Conservation (phyloP, 2,329 filamentous ascomycete genomes). For the Sporothrix globosa region DNA sequence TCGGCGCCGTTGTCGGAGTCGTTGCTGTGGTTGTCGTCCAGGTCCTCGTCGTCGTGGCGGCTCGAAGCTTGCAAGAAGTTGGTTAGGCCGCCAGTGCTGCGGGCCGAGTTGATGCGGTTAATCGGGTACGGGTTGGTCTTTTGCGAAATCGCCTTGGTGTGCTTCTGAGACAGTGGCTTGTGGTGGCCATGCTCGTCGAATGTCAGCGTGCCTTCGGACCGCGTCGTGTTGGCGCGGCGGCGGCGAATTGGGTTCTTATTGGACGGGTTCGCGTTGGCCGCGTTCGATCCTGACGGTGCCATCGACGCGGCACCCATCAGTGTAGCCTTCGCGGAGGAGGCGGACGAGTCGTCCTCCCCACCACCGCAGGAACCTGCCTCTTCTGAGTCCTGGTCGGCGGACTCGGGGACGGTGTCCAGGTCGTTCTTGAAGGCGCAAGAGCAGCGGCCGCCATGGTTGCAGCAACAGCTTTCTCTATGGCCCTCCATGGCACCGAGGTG, state of each 20-base stretch:
- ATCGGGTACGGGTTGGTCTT: constrained; percentile 66
- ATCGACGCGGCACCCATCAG: not conserved
- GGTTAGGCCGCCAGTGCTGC: constrained; percentile 55
- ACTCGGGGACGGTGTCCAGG: constrained; percentile 65
- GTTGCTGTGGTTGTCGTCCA: constrained; percentile 37
- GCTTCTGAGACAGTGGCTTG: constrained; percentile 62
- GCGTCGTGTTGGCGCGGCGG: constrained; percentile 59
- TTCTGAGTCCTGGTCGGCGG: constrained; percentile 47
- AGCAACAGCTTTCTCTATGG: constrained; percentile 69
- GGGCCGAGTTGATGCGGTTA: constrained; percentile 61
- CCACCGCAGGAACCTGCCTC: constrained; percentile 40
- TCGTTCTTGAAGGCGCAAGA: constrained; percentile 68
- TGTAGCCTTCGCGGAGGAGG: not conserved
- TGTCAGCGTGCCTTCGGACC: constrained; percentile 61
- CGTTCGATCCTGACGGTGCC: constrained; percentile 33
- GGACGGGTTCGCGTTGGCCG: constrained; percentile 35
- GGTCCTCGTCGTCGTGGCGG: constrained; percentile 44
- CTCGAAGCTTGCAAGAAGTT: constrained; percentile 38
- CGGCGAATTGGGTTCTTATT: constrained; percentile 47
- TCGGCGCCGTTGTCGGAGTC: constrained; percentile 35
- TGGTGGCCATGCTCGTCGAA: constrained; percentile 68
- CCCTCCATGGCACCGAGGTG: constrained; percentile 62
- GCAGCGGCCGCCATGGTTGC: constrained; percentile 69
- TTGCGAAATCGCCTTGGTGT: constrained; percentile 61
- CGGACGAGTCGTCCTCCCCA: constrained; percentile 1